Evolutionary conservation across 2,329 filamentous ascomycete species (phyloP), one percentile per base, ranked within the genome.

Genomic region (Botrytis squamosa): DNA sequence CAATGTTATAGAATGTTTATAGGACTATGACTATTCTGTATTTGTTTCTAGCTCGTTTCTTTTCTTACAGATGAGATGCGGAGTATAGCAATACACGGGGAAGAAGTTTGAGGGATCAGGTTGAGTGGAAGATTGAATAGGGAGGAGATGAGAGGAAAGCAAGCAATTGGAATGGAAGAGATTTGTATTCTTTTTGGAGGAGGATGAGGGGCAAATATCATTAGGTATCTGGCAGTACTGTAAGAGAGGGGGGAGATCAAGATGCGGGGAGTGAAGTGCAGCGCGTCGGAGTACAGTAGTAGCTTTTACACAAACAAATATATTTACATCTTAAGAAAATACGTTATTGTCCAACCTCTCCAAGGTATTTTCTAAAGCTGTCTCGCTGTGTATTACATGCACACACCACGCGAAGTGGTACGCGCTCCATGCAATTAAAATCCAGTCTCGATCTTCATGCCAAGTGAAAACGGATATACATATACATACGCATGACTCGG

Each of bases 1-100:
- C 49, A 71, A 52, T 40, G 29, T 52, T 46, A 64, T 62, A 62
- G 69, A 60, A 71, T 71, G 42, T 71, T 46, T 62, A 64, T 64
- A 40, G 22, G 40, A 29, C 52, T 57, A 29, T 14, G 69, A 44
- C 36, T 65, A 62, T 65, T 8, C 29, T 62, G 57, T 71, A 62
- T 63, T 71, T 63, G 59, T 71, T 71, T 52, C 46, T 49, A 38
- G 22, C 69, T 52, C 4, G 36, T 65, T 44, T 52, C 40, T 20
- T 71, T 42, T 68, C 16, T 49, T 71, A 18, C 38, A 36, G 60
- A 63, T 18, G 14, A 36, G 60, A 63, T 18, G 14, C 22, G 68
- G 29, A 18, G 55, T 71, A 60, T 36, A 49, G 69, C 57, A 59
- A 68, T 57, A 25, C 49, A 57, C 14, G n/a, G 36, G 18, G 29